phyloP scores from a whole-genome alignment of 2,329 filamentous ascomycete genomes.

The Botryotinia globosa region DNA sequence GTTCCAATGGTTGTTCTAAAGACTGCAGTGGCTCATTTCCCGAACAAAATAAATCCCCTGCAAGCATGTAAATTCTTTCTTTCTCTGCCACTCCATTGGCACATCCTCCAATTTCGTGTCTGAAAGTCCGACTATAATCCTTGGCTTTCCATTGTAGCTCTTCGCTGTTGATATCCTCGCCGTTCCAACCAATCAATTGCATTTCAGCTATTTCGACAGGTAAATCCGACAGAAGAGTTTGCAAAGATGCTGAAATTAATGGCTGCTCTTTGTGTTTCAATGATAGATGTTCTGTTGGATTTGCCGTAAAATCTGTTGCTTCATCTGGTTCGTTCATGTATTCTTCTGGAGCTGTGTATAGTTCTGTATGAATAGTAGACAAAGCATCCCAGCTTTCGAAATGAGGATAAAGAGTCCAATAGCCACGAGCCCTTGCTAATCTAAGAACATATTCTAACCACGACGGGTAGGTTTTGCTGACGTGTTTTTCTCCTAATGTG shows the following conservation, averaged over 20 bases:
- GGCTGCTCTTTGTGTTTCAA: conserved; percentile 35
- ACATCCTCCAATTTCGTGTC: conserved; percentile 66
- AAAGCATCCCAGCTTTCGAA: conserved; percentile 48
- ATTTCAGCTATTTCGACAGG: conserved; percentile 45
- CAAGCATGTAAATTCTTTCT: conserved; percentile 20
- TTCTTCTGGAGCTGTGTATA: conserved; percentile 71
- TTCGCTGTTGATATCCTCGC: conserved; percentile 44
- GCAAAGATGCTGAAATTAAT: conserved; percentile 48
- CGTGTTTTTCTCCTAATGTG: conserved; percentile 51
- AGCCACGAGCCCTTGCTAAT: conserved; percentile 72
- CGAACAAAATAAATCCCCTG: conserved; percentile 36
- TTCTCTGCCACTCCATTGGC: conserved; percentile 24
- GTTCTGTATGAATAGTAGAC: conserved; percentile 73
- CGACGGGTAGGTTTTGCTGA: conserved; percentile 67
- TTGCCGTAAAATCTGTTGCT: conserved; percentile 32
- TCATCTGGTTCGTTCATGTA: conserved; percentile 39
- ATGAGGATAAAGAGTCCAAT: conserved; percentile 76
- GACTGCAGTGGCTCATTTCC: conserved; percentile 24
- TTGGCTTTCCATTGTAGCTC: conserved; percentile 46
- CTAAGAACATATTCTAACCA: conserved; percentile 79
- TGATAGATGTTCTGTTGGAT: conserved; percentile 32
- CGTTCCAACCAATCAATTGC: conserved; percentile 64
- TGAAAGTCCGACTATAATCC: conserved; percentile 58
- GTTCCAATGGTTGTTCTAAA: not conserved
- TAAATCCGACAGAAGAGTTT: conserved; percentile 50